A percentile compares a stretch with the other conserved stretches of the same genome.
Evolutionary conservation across 2,329 filamentous ascomycete genomes (phyloP).

Genomic region (Neophaeococcomyces mojaviensis): DNA sequence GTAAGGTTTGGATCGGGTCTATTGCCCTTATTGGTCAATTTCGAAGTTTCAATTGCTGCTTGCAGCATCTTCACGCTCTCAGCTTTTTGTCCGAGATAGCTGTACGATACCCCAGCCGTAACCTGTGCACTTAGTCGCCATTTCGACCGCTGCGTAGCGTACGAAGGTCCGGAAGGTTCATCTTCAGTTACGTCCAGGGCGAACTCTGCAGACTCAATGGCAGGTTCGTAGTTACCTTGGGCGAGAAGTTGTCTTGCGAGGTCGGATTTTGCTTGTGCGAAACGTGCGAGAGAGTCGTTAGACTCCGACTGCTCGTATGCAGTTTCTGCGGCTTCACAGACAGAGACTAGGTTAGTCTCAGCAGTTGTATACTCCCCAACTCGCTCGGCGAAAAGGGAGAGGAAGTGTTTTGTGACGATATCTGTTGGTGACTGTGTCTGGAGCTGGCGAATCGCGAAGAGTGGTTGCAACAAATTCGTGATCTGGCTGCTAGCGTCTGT

Average conservation of each 20-base stretch:
- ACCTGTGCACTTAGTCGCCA: slow-evolving; percentile 77
- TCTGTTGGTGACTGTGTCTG: slow-evolving; percentile 63
- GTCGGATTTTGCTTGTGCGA: slow-evolving; percentile 78
- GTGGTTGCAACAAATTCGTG: slow-evolving; percentile 64
- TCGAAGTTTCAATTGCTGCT: slow-evolving; percentile 66
- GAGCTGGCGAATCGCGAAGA: slow-evolving; percentile 82
- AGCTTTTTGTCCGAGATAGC: slow-evolving; percentile 59
- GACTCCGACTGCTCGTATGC: slow-evolving; percentile 83
- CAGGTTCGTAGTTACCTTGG: slow-evolving; percentile 54
- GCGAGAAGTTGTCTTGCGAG: slow-evolving; percentile 78
- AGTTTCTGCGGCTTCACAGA: slow-evolving; percentile 65
- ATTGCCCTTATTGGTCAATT: neutral
- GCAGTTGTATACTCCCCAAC: slow-evolving; percentile 61
- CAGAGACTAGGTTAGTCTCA: slow-evolving; percentile 54
- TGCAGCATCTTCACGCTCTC: slow-evolving; percentile 73
- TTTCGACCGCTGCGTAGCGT: slow-evolving; percentile 55
- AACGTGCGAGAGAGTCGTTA: slow-evolving; percentile 61
- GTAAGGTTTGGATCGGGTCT: slow-evolving; percentile 71
- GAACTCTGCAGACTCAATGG: slow-evolving; percentile 71
- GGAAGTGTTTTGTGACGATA: slow-evolving; percentile 66
- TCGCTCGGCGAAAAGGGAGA: slow-evolving; percentile 73
- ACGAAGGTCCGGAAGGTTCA: slow-evolving; percentile 58
- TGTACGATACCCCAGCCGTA: slow-evolving; percentile 75
- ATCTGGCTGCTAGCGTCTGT: slow-evolving; percentile 35
- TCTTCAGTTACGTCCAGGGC: slow-evolving; percentile 72